phyloP scores from a whole-genome alignment of 805 yeast genomes.

The Kuraishia capsulata region DNA sequence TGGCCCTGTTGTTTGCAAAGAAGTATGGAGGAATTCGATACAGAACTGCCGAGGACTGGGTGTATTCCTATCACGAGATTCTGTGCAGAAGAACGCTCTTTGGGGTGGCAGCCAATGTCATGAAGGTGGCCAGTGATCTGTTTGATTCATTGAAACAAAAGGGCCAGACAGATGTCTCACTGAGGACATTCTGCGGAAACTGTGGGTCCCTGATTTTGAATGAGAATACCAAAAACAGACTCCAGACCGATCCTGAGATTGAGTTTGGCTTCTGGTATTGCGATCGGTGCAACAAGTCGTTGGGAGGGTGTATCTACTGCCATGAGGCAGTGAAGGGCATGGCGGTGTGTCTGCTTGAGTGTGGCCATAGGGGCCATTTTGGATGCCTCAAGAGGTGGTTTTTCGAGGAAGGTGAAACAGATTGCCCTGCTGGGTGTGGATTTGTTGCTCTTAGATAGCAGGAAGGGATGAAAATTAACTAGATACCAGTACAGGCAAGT shows the following conservation, averaged over 20 bases:
- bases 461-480: not conserved
- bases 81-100: slow-evolving; percentile 42
- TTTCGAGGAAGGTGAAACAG: slow-evolving; percentile 46
- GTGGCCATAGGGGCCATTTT: slow-evolving; percentile 87
- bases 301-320: slow-evolving; percentile 71
- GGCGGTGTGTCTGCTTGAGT: slow-evolving; percentile 46
- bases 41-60: slow-evolving; percentile 42
- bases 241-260: slow-evolving; percentile 21
- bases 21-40: slow-evolving; percentile 17
- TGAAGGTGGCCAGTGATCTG: slow-evolving; percentile 26
- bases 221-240: slow-evolving; percentile 37
- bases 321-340: slow-evolving; percentile 69
- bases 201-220: slow-evolving; percentile 55
- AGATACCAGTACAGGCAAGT: no score
- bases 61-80: slow-evolving; percentile 43
- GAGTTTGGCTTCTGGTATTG: slow-evolving; percentile 81
- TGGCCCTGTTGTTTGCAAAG: slow-evolving; percentile 44
- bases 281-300: slow-evolving; percentile 51
- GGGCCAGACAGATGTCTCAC: slow-evolving; percentile 28
- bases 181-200: slow-evolving; percentile 50
- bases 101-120: slow-evolving; percentile 46
- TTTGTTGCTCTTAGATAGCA: slow-evolving; percentile 1
- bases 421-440: slow-evolving; percentile 81
- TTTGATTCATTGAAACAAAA: slow-evolving; percentile 23
- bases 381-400: slow-evolving; percentile 78